Evolutionary conservation across 768 basidiomycete species (phyloP), one percentile per base, ranked within the genome.

Genomic region (Pisolithus sp.): DNA sequence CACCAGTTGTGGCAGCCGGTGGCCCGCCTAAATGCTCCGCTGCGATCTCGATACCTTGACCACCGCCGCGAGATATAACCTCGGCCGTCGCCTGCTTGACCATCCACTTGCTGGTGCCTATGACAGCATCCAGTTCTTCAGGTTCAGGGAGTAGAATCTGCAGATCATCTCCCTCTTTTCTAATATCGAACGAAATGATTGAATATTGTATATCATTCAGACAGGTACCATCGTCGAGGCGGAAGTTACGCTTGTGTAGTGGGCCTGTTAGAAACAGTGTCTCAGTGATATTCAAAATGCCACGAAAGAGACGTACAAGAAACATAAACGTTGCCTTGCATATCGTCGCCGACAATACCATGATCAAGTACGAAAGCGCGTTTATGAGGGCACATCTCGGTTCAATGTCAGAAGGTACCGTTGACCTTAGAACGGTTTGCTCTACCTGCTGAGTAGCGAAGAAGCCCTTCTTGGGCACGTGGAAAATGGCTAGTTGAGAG

Each of bases 311-410:
- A 64, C 77, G 57, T 53, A 80, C 80, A 71, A 5, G 75, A 77
- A 48, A 74, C 71, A 53, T 74, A 77, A 10, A 79, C 69, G 10
- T 75, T 71, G 10, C 82, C 83, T 5, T 76, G 66, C 18, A 73
- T 63, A 46, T 82, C 81, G 57, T 86, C 84, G 0, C 84, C 83
- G 8, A 89, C 70, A 49, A 89, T 76, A 17, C 82, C 82, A 53
- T 86, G 80, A 28, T 81, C 81, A 8, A 88, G 78, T 8, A 87
- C 82, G 58, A 86, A 85, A 0, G 86, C 84, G 4, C 79, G 75
- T 57, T 73, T 74, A 56, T 79, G 74, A 2, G 74, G 72, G 52
- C 71, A 72, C 75, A 73, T 73, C 73, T 74, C 21, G 23, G 1
- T 13, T 9, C 17, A n/a, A 48, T 6, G 20, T 17, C 0, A 9